Conservation (phyloP, 2,329 filamentous ascomycete species). For the Aschersonia sp. region DNA sequence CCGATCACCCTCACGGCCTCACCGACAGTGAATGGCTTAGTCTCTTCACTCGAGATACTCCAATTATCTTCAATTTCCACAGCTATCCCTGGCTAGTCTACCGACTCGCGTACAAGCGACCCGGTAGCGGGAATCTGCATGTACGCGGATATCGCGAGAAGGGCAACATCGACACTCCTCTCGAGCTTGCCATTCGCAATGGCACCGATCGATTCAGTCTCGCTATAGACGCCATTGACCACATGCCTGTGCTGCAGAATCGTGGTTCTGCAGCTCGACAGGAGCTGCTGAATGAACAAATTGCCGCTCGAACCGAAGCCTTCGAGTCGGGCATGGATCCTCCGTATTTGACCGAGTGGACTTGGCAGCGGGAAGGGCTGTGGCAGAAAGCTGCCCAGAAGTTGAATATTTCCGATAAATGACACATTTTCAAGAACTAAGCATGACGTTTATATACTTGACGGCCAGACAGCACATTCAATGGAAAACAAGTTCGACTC, state of each 20-base stretch:
- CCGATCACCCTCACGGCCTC: constrained; percentile 61
- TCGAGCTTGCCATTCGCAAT: constrained; percentile 67
- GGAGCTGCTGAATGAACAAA: constrained; percentile 48
- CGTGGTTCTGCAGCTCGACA: constrained; percentile 48
- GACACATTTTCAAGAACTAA: too few relatives aligned
- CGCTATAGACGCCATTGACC: constrained; percentile 64
- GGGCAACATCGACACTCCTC: constrained; percentile 70
- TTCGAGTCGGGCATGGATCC: constrained; percentile 61
- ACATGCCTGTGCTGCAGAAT: constrained; percentile 48
- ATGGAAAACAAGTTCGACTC: too few relatives aligned
- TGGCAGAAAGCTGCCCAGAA: constrained; percentile 17
- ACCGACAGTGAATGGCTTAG: constrained; percentile 49
- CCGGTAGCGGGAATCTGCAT: constrained; percentile 51
- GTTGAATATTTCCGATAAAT: neutral
- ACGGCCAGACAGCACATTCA: too few relatives aligned
- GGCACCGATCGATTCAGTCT: constrained; percentile 64
- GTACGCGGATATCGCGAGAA: constrained; percentile 74
- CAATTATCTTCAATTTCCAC: constrained; percentile 75
- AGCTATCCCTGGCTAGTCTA: constrained; percentile 72
- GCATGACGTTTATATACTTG: too few relatives aligned
- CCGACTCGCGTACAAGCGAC: constrained; percentile 61
- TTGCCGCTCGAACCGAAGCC: constrained; percentile 47
- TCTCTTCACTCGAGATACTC: constrained; percentile 58
- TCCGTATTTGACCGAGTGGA: constrained; percentile 49
- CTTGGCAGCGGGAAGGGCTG: constrained; percentile 38